phyloP scores from a whole-genome alignment of 352 stramenopile species.

The Aphanomyces cochlioides region DNA sequence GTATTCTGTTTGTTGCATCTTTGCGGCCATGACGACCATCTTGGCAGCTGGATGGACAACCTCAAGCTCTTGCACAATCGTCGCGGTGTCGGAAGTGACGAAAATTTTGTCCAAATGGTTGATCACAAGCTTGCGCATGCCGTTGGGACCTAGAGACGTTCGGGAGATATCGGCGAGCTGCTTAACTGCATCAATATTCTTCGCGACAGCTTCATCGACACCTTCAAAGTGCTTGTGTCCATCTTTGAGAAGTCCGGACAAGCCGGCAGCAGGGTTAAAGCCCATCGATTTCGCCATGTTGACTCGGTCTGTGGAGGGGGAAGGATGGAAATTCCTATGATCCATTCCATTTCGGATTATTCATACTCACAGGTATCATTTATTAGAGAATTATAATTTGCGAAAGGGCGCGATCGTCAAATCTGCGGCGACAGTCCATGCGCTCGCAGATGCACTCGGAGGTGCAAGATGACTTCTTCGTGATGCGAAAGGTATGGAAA shows the following conservation, averaged over 20 bases:
- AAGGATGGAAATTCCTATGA: slow-evolving; percentile 25
- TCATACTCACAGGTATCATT: background rate
- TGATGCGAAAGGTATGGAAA: slow-evolving; percentile 74
- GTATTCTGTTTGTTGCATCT: slow-evolving; percentile 98
- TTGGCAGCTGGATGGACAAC: slow-evolving; percentile 98
- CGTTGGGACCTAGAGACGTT: slow-evolving; percentile 97
- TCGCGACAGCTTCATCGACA: slow-evolving; percentile 94
- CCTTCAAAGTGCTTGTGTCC: slow-evolving; percentile 95
- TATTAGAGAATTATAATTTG: too few species aligned
- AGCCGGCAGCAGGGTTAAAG: slow-evolving; percentile 93
- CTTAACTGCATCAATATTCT: slow-evolving; percentile 98
- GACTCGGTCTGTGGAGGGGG: slow-evolving; percentile 18
- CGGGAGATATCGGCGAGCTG: slow-evolving; percentile 96
- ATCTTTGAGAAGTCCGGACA: slow-evolving; percentile 98
- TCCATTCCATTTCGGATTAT: slow-evolving; percentile 15
- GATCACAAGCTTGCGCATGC: slow-evolving; percentile 99
- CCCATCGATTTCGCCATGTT: slow-evolving; percentile 92
- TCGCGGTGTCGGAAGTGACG: slow-evolving; percentile 98
- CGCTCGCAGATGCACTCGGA: slow-evolving; percentile 58
- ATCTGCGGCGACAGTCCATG: slow-evolving; percentile 34
- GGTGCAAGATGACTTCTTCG: slow-evolving; percentile 67
- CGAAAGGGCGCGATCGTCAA: too few species aligned
- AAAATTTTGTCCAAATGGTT: slow-evolving; percentile 99
- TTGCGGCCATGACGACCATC: slow-evolving; percentile 96
- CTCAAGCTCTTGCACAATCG: slow-evolving; percentile 98